Evolutionary conservation across 2,329 filamentous ascomycete genomes (phyloP).

Genomic region (Daldinia sp.): DNA sequence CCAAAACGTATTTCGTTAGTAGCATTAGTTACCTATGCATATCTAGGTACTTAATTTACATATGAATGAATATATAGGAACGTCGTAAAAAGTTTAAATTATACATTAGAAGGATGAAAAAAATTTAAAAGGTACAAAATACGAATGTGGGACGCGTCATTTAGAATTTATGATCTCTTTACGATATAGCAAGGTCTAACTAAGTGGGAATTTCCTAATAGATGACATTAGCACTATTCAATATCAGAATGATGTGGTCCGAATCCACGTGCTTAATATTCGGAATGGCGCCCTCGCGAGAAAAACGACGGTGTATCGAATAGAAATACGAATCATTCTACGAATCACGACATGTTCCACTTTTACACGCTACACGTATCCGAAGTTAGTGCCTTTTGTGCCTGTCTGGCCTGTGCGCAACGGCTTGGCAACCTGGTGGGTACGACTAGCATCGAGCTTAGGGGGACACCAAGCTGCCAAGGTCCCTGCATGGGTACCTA

Average conservation of each 20-base stretch:
- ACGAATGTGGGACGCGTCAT: slow-evolving; percentile 31
- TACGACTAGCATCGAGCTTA: background rate
- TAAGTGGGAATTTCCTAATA: slow-evolving; percentile 8
- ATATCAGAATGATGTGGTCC: background rate
- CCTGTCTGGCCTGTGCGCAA: background rate
- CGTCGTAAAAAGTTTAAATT: background rate
- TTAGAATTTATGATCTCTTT: slow-evolving; percentile 9
- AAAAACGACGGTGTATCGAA: slow-evolving; percentile 25
- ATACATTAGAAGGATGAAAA: background rate
- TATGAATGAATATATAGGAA: background rate
- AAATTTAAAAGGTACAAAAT: background rate
- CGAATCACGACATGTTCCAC: slow-evolving; percentile 10
- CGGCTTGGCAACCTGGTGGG: background rate
- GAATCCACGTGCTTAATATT: slow-evolving; percentile 6
- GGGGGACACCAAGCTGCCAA: background rate
- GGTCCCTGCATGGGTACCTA: background rate
- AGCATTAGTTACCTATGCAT: background rate
- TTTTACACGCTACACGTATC: background rate
- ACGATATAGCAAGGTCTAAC: background rate
- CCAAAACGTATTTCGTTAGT: background rate
- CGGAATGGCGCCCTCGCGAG: slow-evolving; percentile 9
- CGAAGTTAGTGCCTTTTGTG: background rate
- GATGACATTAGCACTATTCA: background rate
- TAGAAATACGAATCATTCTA: slow-evolving; percentile 6
- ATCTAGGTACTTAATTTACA: background rate